Evolutionary conservation across 208 protist genomes (phyloP).

Genomic region (Lotmaria passim): DNA sequence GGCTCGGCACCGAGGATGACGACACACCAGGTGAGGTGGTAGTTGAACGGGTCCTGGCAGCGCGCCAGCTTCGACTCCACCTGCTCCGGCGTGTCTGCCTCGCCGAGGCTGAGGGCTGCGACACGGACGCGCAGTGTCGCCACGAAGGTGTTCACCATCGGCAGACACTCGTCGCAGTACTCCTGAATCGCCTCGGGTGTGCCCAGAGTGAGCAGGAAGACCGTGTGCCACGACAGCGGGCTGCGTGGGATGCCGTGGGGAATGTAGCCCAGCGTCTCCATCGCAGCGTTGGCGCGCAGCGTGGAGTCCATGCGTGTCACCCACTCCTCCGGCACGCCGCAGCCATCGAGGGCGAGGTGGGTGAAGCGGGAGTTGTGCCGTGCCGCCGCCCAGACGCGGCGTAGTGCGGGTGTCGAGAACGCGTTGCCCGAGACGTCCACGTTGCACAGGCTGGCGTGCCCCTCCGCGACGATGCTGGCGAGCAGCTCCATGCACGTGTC

Average conservation of each 20-base stretch:
- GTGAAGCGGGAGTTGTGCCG: conserved; percentile 40
- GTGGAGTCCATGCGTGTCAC: conserved; percentile 59
- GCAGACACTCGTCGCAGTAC: conserved; percentile 66
- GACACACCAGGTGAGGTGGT: conserved; percentile 69
- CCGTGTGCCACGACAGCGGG: conserved; percentile 57
- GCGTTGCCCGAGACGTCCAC: conserved; percentile 74
- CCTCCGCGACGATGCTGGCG: conserved; percentile 47
- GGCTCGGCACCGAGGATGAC: conserved; percentile 48
- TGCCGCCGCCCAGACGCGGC: conserved; percentile 72
- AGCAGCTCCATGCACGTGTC: conserved; percentile 67
- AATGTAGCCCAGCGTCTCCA: conserved; percentile 52
- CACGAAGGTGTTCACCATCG: conserved; percentile 62
- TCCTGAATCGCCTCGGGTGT: conserved; percentile 36
- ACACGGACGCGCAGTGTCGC: conserved; percentile 66
- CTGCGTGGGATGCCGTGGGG: conserved; percentile 48
- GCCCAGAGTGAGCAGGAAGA: conserved; percentile 75
- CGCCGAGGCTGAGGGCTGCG: conserved; percentile 58
- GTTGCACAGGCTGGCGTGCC: conserved; percentile 52
- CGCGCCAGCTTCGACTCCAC: conserved; percentile 62
- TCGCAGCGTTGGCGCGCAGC: conserved; percentile 54
- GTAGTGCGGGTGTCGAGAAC: conserved; percentile 66
- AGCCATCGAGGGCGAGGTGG: conserved; percentile 50
- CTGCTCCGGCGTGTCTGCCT: conserved; percentile 54
- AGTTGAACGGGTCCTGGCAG: conserved; percentile 66
- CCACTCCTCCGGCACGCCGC: conserved; percentile 74